These are phyloP conservation scores for Lactifluus piperatus DNA, from an alignment of 768 basidiomycete species.

Conservation along the genomic window DNA sequence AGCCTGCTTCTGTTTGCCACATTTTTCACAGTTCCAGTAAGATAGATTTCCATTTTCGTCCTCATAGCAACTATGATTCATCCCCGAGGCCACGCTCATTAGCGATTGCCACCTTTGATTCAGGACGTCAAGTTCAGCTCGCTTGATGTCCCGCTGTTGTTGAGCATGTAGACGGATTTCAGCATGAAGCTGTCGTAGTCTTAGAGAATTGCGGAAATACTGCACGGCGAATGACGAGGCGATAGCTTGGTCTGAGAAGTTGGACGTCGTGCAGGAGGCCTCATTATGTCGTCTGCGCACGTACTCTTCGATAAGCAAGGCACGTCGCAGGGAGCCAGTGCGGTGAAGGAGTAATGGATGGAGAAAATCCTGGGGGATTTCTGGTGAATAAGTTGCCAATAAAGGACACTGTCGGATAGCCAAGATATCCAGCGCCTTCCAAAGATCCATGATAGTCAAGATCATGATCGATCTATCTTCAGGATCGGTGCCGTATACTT, in stretches of 20 bases:
- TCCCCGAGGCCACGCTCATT: too few relatives aligned
- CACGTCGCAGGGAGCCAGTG: not conserved
- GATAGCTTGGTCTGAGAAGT: not conserved
- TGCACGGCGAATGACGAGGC: conserved; percentile 2
- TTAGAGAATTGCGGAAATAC: not conserved
- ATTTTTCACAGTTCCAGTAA: not conserved
- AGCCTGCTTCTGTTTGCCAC: too few relatives aligned
- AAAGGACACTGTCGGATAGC: conserved; percentile 31
- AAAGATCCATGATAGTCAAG: conserved; percentile 26
- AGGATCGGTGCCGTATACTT: not conserved
- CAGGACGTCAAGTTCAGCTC: not conserved
- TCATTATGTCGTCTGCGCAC: not conserved
- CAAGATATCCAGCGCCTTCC: conserved; percentile 38
- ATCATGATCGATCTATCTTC: too few relatives aligned
- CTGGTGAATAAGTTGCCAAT: conserved; percentile 37
- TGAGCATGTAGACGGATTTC: not conserved
- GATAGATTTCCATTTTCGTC: not conserved
- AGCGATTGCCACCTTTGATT: too few relatives aligned
- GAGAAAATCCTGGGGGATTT: conserved; percentile 31
- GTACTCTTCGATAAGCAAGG: too few relatives aligned
- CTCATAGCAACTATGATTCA: not conserved
- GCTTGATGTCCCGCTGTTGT: not conserved
- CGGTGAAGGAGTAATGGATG: conserved; percentile 34
- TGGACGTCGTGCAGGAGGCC: not conserved
- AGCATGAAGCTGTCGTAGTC: not conserved